A percentile compares a stretch with the other conserved stretches of the same genome.
Evolutionary conservation across 495 filamentous ascomycete species (phyloP).

Genomic region (Lasiosphaeria ovina): DNA sequence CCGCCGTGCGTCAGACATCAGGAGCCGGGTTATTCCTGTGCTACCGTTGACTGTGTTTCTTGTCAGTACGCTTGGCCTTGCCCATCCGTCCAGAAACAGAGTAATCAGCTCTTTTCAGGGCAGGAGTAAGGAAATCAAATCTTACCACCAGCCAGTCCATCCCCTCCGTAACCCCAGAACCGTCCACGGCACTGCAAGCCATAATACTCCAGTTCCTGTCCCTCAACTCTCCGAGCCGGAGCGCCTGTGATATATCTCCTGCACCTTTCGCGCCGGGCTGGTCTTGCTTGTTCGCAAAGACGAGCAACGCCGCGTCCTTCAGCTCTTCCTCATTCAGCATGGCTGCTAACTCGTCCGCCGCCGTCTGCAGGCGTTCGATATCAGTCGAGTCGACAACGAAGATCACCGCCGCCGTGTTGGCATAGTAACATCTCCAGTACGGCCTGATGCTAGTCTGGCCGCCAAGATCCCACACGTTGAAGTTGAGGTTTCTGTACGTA

Average conservation of each 20-base stretch:
- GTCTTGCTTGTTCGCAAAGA: slow-evolving; percentile 99
- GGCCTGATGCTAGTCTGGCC: slow-evolving; percentile 96
- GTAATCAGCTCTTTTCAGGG: neutral
- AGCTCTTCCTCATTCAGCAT: slow-evolving; percentile 98
- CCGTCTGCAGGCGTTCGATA: slow-evolving; percentile 88
- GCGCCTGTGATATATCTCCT: slow-evolving; percentile 90
- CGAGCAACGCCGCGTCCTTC: slow-evolving; percentile 83
- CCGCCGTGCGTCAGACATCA: slow-evolving; percentile 7
- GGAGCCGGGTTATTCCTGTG: slow-evolving; percentile 38
- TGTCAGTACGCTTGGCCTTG: slow-evolving; percentile 18
- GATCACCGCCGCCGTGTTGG: slow-evolving; percentile 97
- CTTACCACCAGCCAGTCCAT: slow-evolving; percentile 99
- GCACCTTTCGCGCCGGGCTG: slow-evolving; percentile 96
- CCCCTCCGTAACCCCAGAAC: slow-evolving; percentile 87
- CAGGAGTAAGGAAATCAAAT: slow-evolving; percentile 20
- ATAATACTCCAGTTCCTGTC: slow-evolving; percentile 99
- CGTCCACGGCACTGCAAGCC: slow-evolving; percentile 93
- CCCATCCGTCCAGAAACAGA: neutral
- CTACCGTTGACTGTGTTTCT: slow-evolving; percentile 46
- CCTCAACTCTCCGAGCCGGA: slow-evolving; percentile 82
- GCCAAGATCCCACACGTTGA: slow-evolving; percentile 98
- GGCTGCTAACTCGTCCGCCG: slow-evolving; percentile 84
- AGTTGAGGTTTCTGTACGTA: slow-evolving; percentile 94
- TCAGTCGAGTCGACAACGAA: slow-evolving; percentile 98
- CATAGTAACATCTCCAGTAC: slow-evolving; percentile 99